Percentiles rank a stretch among this genome's conserved stretches.
These are phyloP conservation scores for Elsinoe perseae DNA, from an alignment of 2,329 filamentous ascomycete genomes.

Conservation along the genomic window DNA sequence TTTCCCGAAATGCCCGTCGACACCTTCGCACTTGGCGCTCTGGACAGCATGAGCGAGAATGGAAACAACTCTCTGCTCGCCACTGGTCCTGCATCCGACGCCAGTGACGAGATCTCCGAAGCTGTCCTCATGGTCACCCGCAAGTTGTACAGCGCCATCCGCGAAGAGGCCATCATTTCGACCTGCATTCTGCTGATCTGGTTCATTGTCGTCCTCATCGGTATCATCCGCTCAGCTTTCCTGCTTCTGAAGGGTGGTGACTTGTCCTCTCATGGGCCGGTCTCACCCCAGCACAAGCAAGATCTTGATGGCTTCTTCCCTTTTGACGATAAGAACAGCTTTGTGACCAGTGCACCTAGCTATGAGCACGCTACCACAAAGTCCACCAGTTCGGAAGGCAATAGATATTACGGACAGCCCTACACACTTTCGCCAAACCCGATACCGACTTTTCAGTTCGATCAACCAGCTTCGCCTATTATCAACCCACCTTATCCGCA, in stretches of 20 bases:
- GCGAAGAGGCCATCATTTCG: constrained; percentile 73
- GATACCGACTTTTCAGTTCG: constrained; percentile 35
- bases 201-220: constrained; percentile 67
- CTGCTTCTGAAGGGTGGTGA: constrained; percentile 49
- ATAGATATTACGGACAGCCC: constrained; percentile 37
- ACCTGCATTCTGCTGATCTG: constrained; percentile 66
- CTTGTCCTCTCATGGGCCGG: constrained; percentile 17
- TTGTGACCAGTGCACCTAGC: constrained; percentile 30
- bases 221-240: constrained; percentile 55
- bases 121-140: constrained; percentile 63
- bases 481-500: constrained; percentile 25
- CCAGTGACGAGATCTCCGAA: constrained; percentile 72
- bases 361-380: constrained; percentile 30
- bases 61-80: constrained; percentile 64
- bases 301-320: constrained; percentile 21
- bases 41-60: constrained; percentile 42
- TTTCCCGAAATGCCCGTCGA: constrained; percentile 73
- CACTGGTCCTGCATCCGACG: constrained; percentile 58
- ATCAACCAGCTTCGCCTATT: constrained; percentile 26
- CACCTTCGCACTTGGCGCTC: constrained; percentile 74
- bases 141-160: constrained; percentile 59
- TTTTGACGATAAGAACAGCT: constrained; percentile 9
- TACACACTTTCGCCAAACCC: constrained; percentile 40
- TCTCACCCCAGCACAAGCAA: constrained; percentile 19
- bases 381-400: constrained; percentile 36